Evolutionary conservation across 2,329 filamentous ascomycete genomes (phyloP).

Genomic region (Ascochyta clinopodiicola): DNA sequence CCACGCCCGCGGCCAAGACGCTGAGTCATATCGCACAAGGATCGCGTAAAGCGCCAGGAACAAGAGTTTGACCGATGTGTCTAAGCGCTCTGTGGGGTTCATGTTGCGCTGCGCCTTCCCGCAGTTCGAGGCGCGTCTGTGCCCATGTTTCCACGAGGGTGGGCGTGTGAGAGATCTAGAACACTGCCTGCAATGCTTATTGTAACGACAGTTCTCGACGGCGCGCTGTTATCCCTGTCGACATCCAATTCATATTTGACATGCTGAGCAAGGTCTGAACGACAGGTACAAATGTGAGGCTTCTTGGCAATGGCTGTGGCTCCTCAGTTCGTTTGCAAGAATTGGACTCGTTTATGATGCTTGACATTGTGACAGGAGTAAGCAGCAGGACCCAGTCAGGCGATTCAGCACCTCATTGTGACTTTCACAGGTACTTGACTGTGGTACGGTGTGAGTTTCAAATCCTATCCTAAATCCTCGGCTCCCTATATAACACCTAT

Average conservation of each 20-base stretch:
- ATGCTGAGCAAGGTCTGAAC: neutral
- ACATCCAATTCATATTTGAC: neutral
- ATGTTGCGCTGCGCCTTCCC: constrained; percentile 18
- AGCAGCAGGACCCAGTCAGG: too few species aligned
- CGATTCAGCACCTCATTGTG: neutral
- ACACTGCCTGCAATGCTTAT: constrained; percentile 42
- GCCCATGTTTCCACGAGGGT: constrained; percentile 25
- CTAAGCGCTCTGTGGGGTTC: constrained; percentile 18
- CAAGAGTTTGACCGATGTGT: constrained; percentile 10
- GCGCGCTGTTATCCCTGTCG: neutral
- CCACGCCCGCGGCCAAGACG: constrained; percentile 9
- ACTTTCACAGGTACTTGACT: neutral
- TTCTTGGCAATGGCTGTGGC: too few species aligned
- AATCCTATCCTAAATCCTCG: neutral
- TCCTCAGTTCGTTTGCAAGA: too few species aligned
- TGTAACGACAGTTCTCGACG: constrained; percentile 37
- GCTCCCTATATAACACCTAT: neutral
- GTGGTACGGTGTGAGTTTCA: neutral
- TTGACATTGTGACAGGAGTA: too few species aligned
- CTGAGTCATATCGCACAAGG: constrained; percentile 20
- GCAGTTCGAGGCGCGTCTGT: constrained; percentile 16
- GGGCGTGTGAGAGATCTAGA: constrained; percentile 38
- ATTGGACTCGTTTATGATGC: too few species aligned
- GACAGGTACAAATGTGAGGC: too few species aligned
- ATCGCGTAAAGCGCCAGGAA: constrained; percentile 10